phyloP scores from a whole-genome alignment of 805 yeast genomes.

The Kregervanrija fluxuum region DNA sequence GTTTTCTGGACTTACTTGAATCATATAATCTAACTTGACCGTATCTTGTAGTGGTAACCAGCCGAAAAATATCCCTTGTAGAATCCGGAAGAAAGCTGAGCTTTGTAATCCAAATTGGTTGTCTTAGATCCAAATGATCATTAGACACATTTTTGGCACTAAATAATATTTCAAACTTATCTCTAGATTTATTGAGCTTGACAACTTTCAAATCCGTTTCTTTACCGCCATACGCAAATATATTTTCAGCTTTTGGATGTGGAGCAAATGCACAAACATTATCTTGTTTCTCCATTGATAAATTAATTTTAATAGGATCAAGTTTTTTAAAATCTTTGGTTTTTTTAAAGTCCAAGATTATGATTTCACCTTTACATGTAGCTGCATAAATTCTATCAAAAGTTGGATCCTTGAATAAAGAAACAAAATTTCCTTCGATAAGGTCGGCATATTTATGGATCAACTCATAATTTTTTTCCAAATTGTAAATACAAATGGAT shows the following conservation, averaged over 20 bases:
- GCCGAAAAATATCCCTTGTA: conserved; percentile 34
- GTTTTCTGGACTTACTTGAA: conserved; percentile 60
- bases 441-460: conserved; percentile 12
- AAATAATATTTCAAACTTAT: conserved; percentile 37
- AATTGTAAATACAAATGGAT: conserved; percentile 32
- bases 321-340: conserved; percentile 7
- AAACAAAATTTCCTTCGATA: conserved; percentile 31
- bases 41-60: conserved; percentile 62
- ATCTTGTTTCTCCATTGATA: conserved; percentile 29
- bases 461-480: conserved; percentile 12
- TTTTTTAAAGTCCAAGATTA: conserved; percentile 5
- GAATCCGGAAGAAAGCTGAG: conserved; percentile 38
- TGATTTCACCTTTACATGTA: conserved; percentile 10
- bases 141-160: conserved; percentile 79
- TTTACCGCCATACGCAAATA: conserved; percentile 81
- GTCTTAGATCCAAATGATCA: conserved; percentile 69
- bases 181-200: conserved; percentile 17
- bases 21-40: conserved; percentile 77
- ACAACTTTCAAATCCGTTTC: conserved; percentile 62
- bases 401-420: conserved; percentile 20
- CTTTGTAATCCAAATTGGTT: conserved; percentile 71
- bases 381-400: conserved; percentile 3
- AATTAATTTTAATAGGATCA: conserved; percentile 26
- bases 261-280: conserved; percentile 14
- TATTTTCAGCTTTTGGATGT: conserved; percentile 23